phyloP scores from a whole-genome alignment of 495 filamentous ascomycete species.

The Annulohypoxylon stygium region DNA sequence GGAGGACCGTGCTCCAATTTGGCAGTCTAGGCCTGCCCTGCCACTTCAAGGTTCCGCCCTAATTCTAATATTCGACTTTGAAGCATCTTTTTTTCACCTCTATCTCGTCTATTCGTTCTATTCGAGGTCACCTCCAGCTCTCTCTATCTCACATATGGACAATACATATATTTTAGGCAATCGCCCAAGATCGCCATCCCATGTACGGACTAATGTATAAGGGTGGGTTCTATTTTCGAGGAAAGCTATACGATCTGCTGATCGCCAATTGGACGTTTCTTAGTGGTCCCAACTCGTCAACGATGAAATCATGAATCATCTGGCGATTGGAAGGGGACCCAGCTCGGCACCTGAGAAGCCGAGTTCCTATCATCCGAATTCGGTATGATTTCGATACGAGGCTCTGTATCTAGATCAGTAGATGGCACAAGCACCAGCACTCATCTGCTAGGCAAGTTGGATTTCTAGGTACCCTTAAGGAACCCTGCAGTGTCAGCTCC shows the following conservation, averaged over 20 bases:
- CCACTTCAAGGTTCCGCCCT: background rate
- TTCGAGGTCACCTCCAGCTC: background rate
- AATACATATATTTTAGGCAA: background rate
- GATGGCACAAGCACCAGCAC: background rate
- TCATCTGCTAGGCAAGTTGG: background rate
- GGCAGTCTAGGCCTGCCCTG: background rate
- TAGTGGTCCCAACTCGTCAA: constrained; percentile 21
- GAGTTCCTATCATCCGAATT: background rate
- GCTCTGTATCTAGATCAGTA: background rate
- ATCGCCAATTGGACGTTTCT: background rate
- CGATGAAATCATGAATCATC: constrained; percentile 37
- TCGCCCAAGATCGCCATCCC: background rate
- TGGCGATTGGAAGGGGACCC: background rate
- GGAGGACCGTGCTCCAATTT: constrained; percentile 2
- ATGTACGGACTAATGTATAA: background rate
- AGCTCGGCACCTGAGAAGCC: background rate
- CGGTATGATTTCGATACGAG: background rate
- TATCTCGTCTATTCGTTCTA: background rate
- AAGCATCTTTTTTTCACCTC: background rate
- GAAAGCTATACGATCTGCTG: constrained; percentile 11
- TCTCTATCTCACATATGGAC: too few relatives aligned
- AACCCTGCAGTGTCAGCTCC: background rate
- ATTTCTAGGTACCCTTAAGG: background rate
- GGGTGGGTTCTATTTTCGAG: constrained; percentile 13
- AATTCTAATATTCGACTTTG: background rate